Percentiles rank a stretch among this genome's conserved stretches.
phyloP scores from a whole-genome alignment of 768 basidiomycete species.

The Chalciporus piperatus region DNA sequence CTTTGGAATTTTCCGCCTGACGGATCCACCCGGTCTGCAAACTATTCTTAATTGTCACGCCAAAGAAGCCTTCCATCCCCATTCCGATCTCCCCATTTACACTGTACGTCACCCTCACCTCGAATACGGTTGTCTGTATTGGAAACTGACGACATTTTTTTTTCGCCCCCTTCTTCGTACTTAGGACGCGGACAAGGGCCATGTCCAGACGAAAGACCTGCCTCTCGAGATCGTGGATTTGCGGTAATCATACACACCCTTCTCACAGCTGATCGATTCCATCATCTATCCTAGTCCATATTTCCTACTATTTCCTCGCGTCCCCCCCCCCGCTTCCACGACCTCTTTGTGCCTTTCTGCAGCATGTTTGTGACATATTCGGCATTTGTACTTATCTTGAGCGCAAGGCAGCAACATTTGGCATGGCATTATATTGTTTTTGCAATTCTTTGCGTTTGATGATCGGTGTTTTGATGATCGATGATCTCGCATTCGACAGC shows the following conservation, averaged over 20 bases:
- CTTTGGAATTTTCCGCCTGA: slow-evolving; percentile 87
- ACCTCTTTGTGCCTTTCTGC: neutral
- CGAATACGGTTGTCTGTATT: neutral
- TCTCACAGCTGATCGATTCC: neutral
- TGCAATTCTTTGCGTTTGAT: neutral
- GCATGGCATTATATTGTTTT: slow-evolving; percentile 1
- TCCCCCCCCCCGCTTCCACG: neutral
- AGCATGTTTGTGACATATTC: slow-evolving; percentile 1
- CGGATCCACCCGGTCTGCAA: slow-evolving; percentile 80
- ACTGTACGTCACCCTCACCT: slow-evolving; percentile 52
- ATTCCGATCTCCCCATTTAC: slow-evolving; percentile 80
- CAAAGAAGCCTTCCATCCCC: slow-evolving; percentile 83
- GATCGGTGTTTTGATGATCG: neutral
- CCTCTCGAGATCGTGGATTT: slow-evolving; percentile 83
- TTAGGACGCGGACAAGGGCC: slow-evolving; percentile 82
- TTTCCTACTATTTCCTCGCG: neutral
- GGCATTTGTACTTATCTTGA: slow-evolving; percentile 9
- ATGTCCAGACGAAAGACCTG: slow-evolving; percentile 74
- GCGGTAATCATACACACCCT: slow-evolving; percentile 33
- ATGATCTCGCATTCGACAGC: neutral
- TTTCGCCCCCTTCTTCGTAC: neutral
- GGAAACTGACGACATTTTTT: neutral
- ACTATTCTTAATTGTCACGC: slow-evolving; percentile 64
- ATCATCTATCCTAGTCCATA: neutral
- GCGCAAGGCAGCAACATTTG: slow-evolving; percentile 1